Percentiles rank a stretch among this genome's conserved stretches.
Evolutionary conservation across 345 rosid species (phyloP).

Genomic region (Triadica sebifera): DNA sequence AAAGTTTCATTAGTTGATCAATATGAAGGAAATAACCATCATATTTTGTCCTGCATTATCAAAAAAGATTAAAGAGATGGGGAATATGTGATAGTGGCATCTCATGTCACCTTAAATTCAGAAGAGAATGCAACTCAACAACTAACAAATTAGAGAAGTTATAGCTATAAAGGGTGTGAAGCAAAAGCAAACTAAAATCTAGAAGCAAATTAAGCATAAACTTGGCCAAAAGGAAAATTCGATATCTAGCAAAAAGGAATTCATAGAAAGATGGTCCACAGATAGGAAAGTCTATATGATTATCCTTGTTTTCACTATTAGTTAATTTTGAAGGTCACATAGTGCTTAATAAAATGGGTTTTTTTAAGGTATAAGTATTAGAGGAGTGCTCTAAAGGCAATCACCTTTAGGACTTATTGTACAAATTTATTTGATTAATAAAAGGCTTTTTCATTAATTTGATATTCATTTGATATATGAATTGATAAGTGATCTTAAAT

Average conservation of each 20-base stretch:
- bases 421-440: no score
- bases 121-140: slow-evolving; percentile 41
- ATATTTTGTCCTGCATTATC: slow-evolving; percentile 25
- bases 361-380: slow-evolving; percentile 68
- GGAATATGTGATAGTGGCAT: slow-evolving; percentile 26
- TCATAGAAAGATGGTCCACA: slow-evolving; percentile 55
- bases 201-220: slow-evolving; percentile 28
- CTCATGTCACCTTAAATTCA: slow-evolving; percentile 28
- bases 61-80: slow-evolving; percentile 23
- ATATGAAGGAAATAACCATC: slow-evolving; percentile 23
- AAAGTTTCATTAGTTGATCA: slow-evolving; percentile 21
- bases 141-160: slow-evolving; percentile 25
- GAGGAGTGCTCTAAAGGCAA: no score
- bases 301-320: neutral
- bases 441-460: no score
- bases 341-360: neutral
- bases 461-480: no score
- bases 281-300: slow-evolving; percentile 49
- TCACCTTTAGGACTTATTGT: no score
- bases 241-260: slow-evolving; percentile 9
- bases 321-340: slow-evolving; percentile 3
- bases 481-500: no score
- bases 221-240: neutral
- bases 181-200: slow-evolving; percentile 17
- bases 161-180: slow-evolving; percentile 22